Conservation (phyloP, 2,329 filamentous ascomycete species). For the Aspergillus sp. region DNA sequence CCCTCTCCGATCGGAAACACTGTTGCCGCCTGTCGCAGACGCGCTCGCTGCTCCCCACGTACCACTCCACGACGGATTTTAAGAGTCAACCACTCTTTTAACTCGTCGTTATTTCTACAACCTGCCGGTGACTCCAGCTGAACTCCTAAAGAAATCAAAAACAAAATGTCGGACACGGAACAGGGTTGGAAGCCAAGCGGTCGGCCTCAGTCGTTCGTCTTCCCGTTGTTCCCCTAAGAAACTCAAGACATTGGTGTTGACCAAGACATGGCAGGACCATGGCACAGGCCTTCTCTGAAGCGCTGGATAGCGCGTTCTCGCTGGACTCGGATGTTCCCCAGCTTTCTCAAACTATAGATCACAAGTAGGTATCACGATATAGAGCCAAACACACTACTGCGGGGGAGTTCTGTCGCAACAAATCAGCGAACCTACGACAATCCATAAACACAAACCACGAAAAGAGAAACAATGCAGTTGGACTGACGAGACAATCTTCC, state of each 20-base stretch:
- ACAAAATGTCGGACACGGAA: conserved; percentile 58
- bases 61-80: too few relatives aligned
- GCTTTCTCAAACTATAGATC: conserved; percentile 69
- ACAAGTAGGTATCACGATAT: conserved; percentile 60
- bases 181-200: conserved; percentile 75
- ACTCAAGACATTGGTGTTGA: conserved; percentile 14
- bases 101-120: too few relatives aligned
- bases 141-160: not conserved
- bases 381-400: too few relatives aligned
- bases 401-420: not conserved
- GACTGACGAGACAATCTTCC: not conserved
- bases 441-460: too few relatives aligned
- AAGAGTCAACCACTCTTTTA: too few relatives aligned
- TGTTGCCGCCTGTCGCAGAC: too few relatives aligned
- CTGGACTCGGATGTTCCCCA: conserved; percentile 74
- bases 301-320: conserved; percentile 84
- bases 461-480: too few relatives aligned
- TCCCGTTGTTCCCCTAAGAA: conserved; percentile 8
- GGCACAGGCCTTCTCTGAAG: conserved; percentile 78
- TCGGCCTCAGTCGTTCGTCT: conserved; percentile 77
- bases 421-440: too few relatives aligned
- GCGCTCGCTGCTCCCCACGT: too few relatives aligned
- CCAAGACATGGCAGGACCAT: conserved; percentile 60
- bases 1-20: conserved; percentile 3
- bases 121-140: not conserved